Conservation (phyloP, 148 eudicot genomes). For the Fallopia convolvulus region DNA sequence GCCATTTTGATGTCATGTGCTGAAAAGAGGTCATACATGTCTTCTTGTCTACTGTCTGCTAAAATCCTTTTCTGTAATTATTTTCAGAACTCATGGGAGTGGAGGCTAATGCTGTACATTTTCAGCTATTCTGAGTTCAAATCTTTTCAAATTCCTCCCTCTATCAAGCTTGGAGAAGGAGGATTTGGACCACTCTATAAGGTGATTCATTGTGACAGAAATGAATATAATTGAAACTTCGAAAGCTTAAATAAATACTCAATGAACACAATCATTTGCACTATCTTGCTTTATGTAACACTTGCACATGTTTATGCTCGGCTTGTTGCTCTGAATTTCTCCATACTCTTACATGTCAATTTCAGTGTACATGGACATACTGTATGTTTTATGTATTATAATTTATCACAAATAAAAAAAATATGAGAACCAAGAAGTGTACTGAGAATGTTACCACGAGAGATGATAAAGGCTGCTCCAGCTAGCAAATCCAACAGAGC, state of each 20-base stretch:
- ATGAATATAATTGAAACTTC: not conserved
- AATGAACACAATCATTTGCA: not conserved
- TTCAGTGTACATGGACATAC: not conserved
- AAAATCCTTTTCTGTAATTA: not conserved
- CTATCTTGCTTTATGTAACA: not conserved
- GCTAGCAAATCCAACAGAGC: not conserved
- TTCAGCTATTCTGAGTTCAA: constrained; percentile 56
- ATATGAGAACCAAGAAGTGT: too few relatives aligned
- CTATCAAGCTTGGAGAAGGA: constrained; percentile 39
- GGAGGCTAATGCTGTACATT: constrained; percentile 49
- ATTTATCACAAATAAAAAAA: too few relatives aligned
- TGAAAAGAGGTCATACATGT: too few relatives aligned
- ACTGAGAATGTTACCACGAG: too few relatives aligned
- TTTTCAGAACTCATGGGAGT: constrained; percentile 59
- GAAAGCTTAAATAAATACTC: too few relatives aligned
- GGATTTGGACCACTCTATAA: constrained; percentile 37
- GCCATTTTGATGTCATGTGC: not conserved
- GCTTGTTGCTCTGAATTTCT: not conserved
- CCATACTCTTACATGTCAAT: not conserved
- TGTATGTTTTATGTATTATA: not conserved
- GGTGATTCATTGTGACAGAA: constrained; percentile 17
- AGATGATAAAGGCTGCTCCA: not conserved
- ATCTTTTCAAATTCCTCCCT: constrained; percentile 32
- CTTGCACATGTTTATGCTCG: not conserved
- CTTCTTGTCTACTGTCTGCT: not conserved